Conservation (phyloP, 2,329 filamentous ascomycete species). For the Neonectria ditissima region DNA sequence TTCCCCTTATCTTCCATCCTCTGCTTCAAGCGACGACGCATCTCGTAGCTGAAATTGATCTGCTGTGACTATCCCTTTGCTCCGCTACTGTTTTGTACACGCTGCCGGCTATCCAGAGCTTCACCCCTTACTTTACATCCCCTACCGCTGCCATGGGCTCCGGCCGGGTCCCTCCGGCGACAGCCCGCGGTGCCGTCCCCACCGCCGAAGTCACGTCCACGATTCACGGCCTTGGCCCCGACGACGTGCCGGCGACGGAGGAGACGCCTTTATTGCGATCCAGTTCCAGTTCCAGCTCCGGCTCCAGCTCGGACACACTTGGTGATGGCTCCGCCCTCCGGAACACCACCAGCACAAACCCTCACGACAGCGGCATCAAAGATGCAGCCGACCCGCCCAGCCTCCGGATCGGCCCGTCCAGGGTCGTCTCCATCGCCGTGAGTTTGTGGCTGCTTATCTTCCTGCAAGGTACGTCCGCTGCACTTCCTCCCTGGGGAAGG, state of each 20-base stretch:
- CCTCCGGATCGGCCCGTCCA: constrained; percentile 43
- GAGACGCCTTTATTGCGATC: constrained; percentile 40
- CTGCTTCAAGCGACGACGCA: background rate
- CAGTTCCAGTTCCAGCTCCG: constrained; percentile 15
- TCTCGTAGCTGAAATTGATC: background rate
- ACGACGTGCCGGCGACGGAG: constrained; percentile 26
- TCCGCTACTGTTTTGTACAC: background rate
- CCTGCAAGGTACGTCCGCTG: constrained; percentile 39
- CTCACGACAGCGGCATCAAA: constrained; percentile 8
- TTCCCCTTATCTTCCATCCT: background rate
- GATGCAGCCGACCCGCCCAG: constrained; percentile 17
- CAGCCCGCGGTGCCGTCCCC: constrained; percentile 4
- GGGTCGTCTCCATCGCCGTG: constrained; percentile 59
- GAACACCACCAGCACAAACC: constrained; percentile 14
- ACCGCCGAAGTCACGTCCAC: background rate
- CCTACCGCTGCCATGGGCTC: constrained; percentile 12
- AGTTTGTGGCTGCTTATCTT: constrained; percentile 46
- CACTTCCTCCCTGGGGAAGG: background rate
- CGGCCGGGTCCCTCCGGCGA: constrained; percentile 20
- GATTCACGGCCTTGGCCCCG: background rate
- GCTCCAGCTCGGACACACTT: constrained; percentile 17
- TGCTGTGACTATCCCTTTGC: background rate
- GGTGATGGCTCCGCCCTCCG: background rate
- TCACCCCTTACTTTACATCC: background rate
- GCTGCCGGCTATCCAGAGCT: background rate